phyloP scores from a whole-genome alignment of 208 protist species.

The Borovskyia barvae region DNA sequence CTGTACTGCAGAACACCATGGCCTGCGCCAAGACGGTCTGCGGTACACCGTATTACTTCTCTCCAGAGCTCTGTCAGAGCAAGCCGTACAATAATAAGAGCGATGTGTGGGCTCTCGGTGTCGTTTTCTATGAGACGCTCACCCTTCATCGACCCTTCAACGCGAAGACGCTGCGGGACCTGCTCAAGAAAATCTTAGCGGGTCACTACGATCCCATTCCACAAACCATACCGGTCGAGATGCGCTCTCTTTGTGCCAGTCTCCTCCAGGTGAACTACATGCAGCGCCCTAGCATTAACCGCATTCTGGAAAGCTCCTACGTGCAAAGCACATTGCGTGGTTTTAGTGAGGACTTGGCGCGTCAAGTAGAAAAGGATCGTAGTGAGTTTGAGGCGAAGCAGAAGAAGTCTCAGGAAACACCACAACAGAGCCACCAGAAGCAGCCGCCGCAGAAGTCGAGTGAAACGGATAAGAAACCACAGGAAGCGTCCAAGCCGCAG shows the following conservation, averaged over 20 bases:
- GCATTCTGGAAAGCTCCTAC: constrained; percentile 83
- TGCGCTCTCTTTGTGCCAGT: constrained; percentile 74
- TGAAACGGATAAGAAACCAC: constrained; percentile 1
- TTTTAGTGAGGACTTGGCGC: constrained; percentile 83
- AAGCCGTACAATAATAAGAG: constrained; percentile 94
- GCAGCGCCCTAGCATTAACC: constrained; percentile 86
- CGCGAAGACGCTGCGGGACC: constrained; percentile 85
- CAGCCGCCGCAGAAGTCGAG: neutral
- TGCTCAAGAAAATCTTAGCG: constrained; percentile 89
- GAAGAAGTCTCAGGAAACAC: constrained; percentile 15
- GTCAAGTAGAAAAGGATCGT: constrained; percentile 83
- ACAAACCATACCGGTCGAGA: constrained; percentile 64
- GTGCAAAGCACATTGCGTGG: constrained; percentile 77
- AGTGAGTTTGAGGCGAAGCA: constrained; percentile 71
- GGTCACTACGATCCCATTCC: constrained; percentile 89
- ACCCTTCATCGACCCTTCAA: constrained; percentile 91
- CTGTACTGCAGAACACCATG: constrained; percentile 91
- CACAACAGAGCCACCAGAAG: constrained; percentile 1
- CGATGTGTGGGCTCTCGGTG: constrained; percentile 92
- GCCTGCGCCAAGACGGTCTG: constrained; percentile 92
- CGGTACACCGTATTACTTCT: constrained; percentile 97
- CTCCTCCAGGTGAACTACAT: constrained; percentile 82
- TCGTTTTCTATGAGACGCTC: constrained; percentile 90
- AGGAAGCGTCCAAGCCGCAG: constrained; percentile 38
- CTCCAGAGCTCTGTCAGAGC: constrained; percentile 94